These are phyloP conservation scores for Cercospora sojina DNA, from an alignment of 2,329 filamentous ascomycete species.

Conservation along the genomic window DNA sequence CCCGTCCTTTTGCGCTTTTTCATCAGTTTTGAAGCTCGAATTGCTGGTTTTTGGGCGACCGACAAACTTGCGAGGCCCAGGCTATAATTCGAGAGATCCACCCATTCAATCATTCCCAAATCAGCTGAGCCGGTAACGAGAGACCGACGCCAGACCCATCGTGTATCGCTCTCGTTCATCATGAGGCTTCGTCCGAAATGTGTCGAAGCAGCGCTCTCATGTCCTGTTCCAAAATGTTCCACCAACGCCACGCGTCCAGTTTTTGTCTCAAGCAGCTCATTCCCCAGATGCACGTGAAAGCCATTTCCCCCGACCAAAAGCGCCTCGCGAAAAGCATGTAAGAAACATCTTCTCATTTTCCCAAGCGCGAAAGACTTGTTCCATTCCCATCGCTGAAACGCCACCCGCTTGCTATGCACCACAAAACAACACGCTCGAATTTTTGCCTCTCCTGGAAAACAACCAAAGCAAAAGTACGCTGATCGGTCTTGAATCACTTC, in stretches of 20 bases:
- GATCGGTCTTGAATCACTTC: not conserved
- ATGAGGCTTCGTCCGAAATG: not conserved
- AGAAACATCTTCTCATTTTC: not conserved
- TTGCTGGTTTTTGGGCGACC: not conserved
- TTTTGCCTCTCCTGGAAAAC: not conserved
- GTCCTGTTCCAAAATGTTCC: not conserved
- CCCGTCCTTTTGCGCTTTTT: not conserved
- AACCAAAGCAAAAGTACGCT: constrained; percentile 1
- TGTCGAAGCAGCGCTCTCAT: not conserved
- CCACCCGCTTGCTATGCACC: constrained; percentile 33
- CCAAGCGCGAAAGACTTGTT: not conserved
- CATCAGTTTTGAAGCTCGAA: not conserved
- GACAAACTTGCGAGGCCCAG: not conserved
- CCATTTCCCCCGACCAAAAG: not conserved
- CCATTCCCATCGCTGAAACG: constrained; percentile 14
- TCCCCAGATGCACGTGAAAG: not conserved
- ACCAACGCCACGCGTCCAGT: not conserved
- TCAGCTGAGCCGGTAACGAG: not conserved
- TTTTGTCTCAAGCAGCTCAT: not conserved
- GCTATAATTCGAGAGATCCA: not conserved
- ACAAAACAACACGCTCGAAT: constrained; percentile 17
- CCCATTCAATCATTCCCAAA: not conserved
- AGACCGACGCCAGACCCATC: not conserved
- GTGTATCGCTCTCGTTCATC: not conserved
- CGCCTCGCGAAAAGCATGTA: not conserved